Evolutionary conservation across 257 asterid genomes (phyloP), one percentile per base, ranked within the genome.

Genomic region (Gentiana straminea): DNA sequence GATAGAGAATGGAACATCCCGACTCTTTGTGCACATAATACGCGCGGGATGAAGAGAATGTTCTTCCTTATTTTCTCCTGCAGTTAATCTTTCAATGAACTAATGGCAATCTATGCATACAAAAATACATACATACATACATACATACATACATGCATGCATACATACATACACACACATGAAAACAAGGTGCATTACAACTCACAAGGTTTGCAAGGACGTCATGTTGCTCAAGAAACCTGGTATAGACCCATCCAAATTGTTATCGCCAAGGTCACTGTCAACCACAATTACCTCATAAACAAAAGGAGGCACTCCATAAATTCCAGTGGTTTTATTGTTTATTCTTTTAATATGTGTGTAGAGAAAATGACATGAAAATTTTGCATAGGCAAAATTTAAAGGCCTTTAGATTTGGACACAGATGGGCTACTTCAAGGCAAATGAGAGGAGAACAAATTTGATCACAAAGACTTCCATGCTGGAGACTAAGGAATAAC

Each of bases 181-280:
- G 33, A 13, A 12, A 32, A 44, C 6, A 4, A 43, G 35, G 12
- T 4, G 9, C 8, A 15, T 39, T 54, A 8, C 24, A 32, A 61
- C 66, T 61, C 41, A 61, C 66, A 61, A 15, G n/a, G 4, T 13
- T 52, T 2, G 33, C 44, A 61, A 7, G 9, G 51, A 39, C 58
- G 33, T 41, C 43, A 61, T 10, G 4, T 51, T 34, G 11, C 52
- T n/a, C 13, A 61, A 33, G 51, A 61, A 52, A 32, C 4, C 1
- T 11, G 65, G 58, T 53, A 61, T 2, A 3, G 59, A 33, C 4
- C 66, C 66, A 51, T 52, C 44, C 51, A 61, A 39, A 2, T 24
- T 15, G 58, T 61, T 61, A 13, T 15, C 4, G 5, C 32, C 2
- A n/a, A 61, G 50, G n/a, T 51, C 1, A 10, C 58, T 61, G 58